Conservation (phyloP, 1,284 basidiomycete genomes). For the Malassezia cuniculi region DNA sequence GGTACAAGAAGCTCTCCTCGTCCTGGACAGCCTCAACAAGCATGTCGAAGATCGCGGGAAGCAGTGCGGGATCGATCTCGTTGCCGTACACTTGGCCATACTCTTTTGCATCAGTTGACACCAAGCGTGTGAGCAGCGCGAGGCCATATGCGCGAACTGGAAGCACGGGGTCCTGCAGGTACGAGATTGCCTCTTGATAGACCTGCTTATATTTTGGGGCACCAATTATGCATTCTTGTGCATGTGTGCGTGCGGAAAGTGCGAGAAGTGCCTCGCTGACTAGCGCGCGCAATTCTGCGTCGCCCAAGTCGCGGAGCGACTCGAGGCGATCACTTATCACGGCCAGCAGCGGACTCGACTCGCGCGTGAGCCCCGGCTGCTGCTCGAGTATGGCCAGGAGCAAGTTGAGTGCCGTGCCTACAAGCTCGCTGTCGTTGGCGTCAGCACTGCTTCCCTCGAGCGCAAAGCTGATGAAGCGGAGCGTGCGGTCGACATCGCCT, state of each 20-base stretch:
- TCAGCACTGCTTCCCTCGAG: conserved; percentile 2
- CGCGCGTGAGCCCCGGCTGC: conserved; percentile 16
- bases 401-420: conserved; percentile 27
- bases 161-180: conserved; percentile 78
- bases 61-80: conserved; percentile 47
- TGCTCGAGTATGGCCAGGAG: conserved; percentile 37
- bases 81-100: conserved; percentile 6
- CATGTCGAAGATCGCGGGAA: conserved; percentile 72
- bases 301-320: conserved; percentile 15
- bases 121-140: conserved; percentile 30
- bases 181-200: conserved; percentile 74
- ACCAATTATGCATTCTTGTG: conserved; percentile 1
- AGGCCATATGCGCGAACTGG: conserved; percentile 86
- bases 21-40: conserved; percentile 76
- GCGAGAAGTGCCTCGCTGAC: conserved; percentile 67
- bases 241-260: conserved; percentile 56
- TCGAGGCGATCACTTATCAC: conserved; percentile 29
- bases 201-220: conserved; percentile 12
- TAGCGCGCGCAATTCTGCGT: conserved; percentile 49
- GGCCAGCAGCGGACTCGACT: conserved; percentile 23
- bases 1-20: conserved; percentile 84
- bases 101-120: conserved; percentile 13
- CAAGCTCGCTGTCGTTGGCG: conserved; percentile 21
- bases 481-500: conserved; percentile 22
- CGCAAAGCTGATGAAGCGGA: conserved; percentile 35